These are phyloP conservation scores for Licmophora abbreviata DNA, from an alignment of 108 stramenopile genomes.

Conservation along the genomic window DNA sequence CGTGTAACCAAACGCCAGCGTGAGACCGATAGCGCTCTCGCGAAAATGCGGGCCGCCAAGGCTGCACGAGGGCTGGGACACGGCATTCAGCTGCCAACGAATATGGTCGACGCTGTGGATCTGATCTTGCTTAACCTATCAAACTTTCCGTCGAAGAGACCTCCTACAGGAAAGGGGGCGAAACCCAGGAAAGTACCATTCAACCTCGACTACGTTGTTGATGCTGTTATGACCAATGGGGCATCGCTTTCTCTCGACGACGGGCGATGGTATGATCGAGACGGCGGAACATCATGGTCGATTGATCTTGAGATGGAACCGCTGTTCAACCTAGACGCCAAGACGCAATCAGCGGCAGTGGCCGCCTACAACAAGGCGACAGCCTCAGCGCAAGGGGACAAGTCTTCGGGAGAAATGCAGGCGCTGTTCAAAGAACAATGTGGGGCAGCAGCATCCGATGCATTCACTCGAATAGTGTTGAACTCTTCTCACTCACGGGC, in stretches of 20 bases:
- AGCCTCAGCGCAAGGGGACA: slow-evolving; percentile 15
- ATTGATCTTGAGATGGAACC: slow-evolving; percentile 24
- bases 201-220: slow-evolving; percentile 65
- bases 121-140: slow-evolving; percentile 67
- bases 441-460: slow-evolving; percentile 61
- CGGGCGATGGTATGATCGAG: slow-evolving; percentile 79
- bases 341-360: slow-evolving; percentile 1
- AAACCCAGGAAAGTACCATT: slow-evolving; percentile 40
- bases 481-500: slow-evolving; percentile 36
- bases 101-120: slow-evolving; percentile 74
- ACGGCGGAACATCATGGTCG: slow-evolving; percentile 76
- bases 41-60: slow-evolving; percentile 71
- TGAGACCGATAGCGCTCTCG: slow-evolving; percentile 79
- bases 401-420: slow-evolving; percentile 24
- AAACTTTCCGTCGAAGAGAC: slow-evolving; percentile 56
- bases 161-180: slow-evolving; percentile 19
- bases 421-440: slow-evolving; percentile 57
- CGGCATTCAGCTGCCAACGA: slow-evolving; percentile 79
- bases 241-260: slow-evolving; percentile 68
- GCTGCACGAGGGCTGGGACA: slow-evolving; percentile 77
- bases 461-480: slow-evolving; percentile 56
- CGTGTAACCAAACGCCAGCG: slow-evolving; percentile 66
- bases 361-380: slow-evolving; percentile 3
- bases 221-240: slow-evolving; percentile 83
- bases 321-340: slow-evolving; percentile 4